These are phyloP conservation scores for Solanum sitiens DNA, from an alignment of 257 asterid genomes.

Conservation along the genomic window DNA sequence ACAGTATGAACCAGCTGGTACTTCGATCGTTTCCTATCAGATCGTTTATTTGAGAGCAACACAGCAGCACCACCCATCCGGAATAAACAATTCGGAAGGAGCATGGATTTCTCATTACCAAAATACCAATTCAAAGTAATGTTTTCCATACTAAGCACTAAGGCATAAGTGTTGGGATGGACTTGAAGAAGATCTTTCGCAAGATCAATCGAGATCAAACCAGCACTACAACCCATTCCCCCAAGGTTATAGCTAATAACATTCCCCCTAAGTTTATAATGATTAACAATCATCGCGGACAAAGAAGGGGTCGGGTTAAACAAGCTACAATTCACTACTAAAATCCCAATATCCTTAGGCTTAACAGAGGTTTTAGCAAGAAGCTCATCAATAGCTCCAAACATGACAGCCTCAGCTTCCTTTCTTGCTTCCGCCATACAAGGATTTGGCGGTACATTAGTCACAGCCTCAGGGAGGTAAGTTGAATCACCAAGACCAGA, in stretches of 20 bases:
- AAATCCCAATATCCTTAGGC: slow-evolving; percentile 71
- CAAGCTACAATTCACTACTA: slow-evolving; percentile 73
- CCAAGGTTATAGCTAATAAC: slow-evolving; percentile 62
- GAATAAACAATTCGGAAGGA: slow-evolving; percentile 31
- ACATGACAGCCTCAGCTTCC: slow-evolving; percentile 76
- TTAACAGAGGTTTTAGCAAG: slow-evolving; percentile 54
- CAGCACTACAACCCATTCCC: slow-evolving; percentile 91
- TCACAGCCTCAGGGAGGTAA: slow-evolving; percentile 62
- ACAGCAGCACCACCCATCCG: slow-evolving; percentile 45
- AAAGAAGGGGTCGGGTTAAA: slow-evolving; percentile 85
- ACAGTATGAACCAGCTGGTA: slow-evolving; percentile 63
- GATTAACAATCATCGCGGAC: slow-evolving; percentile 70
- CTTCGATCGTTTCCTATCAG: slow-evolving; percentile 46
- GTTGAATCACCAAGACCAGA: slow-evolving; percentile 77
- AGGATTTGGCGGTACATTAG: slow-evolving; percentile 63
- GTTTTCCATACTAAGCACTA: slow-evolving; percentile 75
- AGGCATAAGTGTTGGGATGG: slow-evolving; percentile 63
- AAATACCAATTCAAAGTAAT: slow-evolving; percentile 77
- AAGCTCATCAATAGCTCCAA: slow-evolving; percentile 73
- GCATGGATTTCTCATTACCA: slow-evolving; percentile 55
- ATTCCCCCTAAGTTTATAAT: slow-evolving; percentile 71
- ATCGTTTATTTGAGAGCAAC: slow-evolving; percentile 57
- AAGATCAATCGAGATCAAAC: slow-evolving; percentile 69
- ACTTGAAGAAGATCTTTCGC: slow-evolving; percentile 79
- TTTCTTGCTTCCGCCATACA: slow-evolving; percentile 69